phyloP scores from a whole-genome alignment of 2,329 filamentous ascomycete species.

The Colletotrichum sidae region DNA sequence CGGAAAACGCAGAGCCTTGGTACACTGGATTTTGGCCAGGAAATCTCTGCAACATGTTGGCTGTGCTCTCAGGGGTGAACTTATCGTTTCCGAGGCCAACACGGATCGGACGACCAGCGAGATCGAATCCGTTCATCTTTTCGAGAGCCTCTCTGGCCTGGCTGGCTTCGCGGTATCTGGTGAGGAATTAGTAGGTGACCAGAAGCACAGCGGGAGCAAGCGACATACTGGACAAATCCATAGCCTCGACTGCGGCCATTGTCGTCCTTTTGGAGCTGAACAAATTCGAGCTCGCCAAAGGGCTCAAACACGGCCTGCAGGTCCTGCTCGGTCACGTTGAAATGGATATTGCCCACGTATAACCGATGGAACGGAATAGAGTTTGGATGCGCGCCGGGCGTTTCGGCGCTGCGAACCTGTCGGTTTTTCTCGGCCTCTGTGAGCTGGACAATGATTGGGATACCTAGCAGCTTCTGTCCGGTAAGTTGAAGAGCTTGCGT shows the following conservation, averaged over 20 bases:
- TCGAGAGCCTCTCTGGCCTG: constrained; percentile 95
- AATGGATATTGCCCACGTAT: constrained; percentile 99
- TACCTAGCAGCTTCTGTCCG: constrained; percentile 97
- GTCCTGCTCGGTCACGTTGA: constrained; percentile 97
- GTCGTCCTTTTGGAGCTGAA: constrained; percentile 97
- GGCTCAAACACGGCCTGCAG: constrained; percentile 96
- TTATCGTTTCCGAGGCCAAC: constrained; percentile 99
- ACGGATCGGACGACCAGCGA: constrained; percentile 95
- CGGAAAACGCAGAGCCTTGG: constrained; percentile 92
- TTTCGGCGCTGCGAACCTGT: constrained; percentile 86
- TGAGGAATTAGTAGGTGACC: constrained; percentile 48
- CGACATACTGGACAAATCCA: constrained; percentile 95
- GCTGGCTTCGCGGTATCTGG: constrained; percentile 87
- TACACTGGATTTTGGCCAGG: constrained; percentile 82
- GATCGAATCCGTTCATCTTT: constrained; percentile 99
- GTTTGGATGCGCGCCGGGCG: constrained; percentile 75
- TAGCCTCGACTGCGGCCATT: constrained; percentile 91
- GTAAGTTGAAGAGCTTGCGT: constrained; percentile 95
- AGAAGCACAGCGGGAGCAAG: not conserved
- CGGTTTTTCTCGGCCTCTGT: constrained; percentile 99
- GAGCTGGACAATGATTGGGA: constrained; percentile 97
- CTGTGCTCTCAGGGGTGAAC: constrained; percentile 97
- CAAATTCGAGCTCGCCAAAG: constrained; percentile 97
- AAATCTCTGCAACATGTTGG: constrained; percentile 92
- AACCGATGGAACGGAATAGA: constrained; percentile 96